Conservation (phyloP, 1,139 yeast genomes). For the Pichia sp. region DNA sequence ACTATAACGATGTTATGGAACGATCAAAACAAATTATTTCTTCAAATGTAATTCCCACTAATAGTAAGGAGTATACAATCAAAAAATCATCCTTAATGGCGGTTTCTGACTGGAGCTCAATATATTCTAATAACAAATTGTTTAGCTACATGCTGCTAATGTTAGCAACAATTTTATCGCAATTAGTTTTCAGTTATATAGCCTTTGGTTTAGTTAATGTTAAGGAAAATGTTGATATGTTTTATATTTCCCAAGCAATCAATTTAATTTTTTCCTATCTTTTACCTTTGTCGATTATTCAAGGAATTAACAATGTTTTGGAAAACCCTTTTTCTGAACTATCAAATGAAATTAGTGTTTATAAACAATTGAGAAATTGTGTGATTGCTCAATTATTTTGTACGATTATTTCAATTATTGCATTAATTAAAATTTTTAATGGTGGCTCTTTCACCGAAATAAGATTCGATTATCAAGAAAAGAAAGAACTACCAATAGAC, state of each 20-base stretch:
- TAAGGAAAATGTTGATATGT: slow-evolving; percentile 36
- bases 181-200: slow-evolving; percentile 36
- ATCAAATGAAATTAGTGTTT: slow-evolving; percentile 20
- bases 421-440: slow-evolving; percentile 16
- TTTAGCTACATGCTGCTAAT: slow-evolving; percentile 29
- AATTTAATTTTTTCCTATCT: slow-evolving; percentile 24
- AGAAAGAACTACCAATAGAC: slow-evolving; percentile 13
- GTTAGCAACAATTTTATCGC: slow-evolving; percentile 32
- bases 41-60: not conserved
- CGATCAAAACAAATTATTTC: not conserved
- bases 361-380: slow-evolving; percentile 18
- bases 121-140: slow-evolving; percentile 26
- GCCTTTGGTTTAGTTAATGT: slow-evolving; percentile 41
- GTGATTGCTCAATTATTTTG: slow-evolving; percentile 18
- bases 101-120: slow-evolving; percentile 29
- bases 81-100: slow-evolving; percentile 17
- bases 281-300: slow-evolving; percentile 22
- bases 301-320: slow-evolving; percentile 21
- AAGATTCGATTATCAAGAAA: not conserved
- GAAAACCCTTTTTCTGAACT: slow-evolving; percentile 23
- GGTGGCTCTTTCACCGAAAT: slow-evolving; percentile 10
- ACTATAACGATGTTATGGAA: slow-evolving; percentile 8
- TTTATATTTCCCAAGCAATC: slow-evolving; percentile 20
- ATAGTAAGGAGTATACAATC: slow-evolving; percentile 12
- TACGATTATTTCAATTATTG: slow-evolving; percentile 18